Evolutionary conservation across 163 green algal genomes (phyloP).

Genomic region (Trebouxia gelatinosa): DNA sequence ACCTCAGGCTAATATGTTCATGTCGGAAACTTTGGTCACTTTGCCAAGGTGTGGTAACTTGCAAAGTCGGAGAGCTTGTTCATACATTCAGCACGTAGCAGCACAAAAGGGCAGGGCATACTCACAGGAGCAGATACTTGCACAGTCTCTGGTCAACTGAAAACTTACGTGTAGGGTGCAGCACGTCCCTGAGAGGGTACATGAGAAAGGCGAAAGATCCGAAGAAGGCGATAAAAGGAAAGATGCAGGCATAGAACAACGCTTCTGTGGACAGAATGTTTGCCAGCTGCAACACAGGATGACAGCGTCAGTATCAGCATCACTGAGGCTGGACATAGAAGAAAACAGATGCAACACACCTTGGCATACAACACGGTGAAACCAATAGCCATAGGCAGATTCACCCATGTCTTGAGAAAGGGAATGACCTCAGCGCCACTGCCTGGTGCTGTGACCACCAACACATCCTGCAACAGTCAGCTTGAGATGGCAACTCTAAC

Average conservation of each 20-base stretch:
- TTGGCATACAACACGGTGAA: conserved; percentile 95
- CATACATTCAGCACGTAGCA: too few relatives aligned
- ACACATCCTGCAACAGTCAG: conserved; percentile 80
- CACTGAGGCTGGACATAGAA: not conserved
- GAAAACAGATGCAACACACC: conserved; percentile 40
- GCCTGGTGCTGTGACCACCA: conserved; percentile 97
- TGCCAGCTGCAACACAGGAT: conserved; percentile 70
- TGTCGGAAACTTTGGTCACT: too few relatives aligned
- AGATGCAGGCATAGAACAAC: conserved; percentile 98
- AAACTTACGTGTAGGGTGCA: conserved; percentile 85
- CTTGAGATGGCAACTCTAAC: too few relatives aligned
- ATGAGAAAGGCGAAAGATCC: conserved; percentile 93
- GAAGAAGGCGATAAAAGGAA: conserved; percentile 99
- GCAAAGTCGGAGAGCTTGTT: too few relatives aligned
- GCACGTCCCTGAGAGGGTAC: conserved; percentile 87
- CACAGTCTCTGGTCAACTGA: too few relatives aligned
- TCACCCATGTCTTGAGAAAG: conserved; percentile 99
- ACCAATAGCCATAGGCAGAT: conserved; percentile 96
- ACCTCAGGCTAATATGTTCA: too few relatives aligned
- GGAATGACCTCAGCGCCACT: conserved; percentile 97
- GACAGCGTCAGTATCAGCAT: not conserved
- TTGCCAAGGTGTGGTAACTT: too few relatives aligned
- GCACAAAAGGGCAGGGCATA: too few relatives aligned
- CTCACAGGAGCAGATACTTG: too few relatives aligned
- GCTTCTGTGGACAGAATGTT: conserved; percentile 87